phyloP scores from a whole-genome alignment of 495 filamentous ascomycete genomes.

The Xeromyces bisporus region DNA sequence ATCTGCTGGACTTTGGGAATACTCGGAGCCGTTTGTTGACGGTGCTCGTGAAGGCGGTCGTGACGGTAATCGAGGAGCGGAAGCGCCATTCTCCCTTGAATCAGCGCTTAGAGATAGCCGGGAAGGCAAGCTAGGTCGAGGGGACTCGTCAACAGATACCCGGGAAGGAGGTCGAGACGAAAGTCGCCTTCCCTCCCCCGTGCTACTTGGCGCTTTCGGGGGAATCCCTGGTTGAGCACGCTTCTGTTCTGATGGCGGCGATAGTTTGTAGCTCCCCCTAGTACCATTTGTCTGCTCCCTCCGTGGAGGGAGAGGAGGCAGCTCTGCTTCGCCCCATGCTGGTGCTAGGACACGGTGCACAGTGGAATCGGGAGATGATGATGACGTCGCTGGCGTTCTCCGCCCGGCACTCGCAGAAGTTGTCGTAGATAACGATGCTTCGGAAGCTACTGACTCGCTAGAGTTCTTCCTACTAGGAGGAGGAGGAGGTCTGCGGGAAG shows the following conservation, averaged over 20 bases:
- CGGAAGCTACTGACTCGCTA: slow-evolving; percentile 20
- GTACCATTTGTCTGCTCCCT: slow-evolving; percentile 14
- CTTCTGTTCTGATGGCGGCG: too few relatives aligned
- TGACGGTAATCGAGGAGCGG: slow-evolving; percentile 8
- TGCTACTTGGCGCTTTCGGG: too few relatives aligned
- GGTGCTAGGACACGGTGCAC: slow-evolving; percentile 21
- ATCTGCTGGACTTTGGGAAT: slow-evolving; percentile 3
- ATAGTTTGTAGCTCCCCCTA: too few relatives aligned
- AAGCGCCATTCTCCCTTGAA: neutral
- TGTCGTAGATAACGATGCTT: slow-evolving; percentile 19
- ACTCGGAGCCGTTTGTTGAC: slow-evolving; percentile 9
- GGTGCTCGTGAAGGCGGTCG: slow-evolving; percentile 18
- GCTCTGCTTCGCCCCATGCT: slow-evolving; percentile 25
- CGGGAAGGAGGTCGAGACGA: too few relatives aligned
- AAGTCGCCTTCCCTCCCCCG: too few relatives aligned
- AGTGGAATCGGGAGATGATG: slow-evolving; percentile 18
- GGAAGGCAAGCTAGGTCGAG: slow-evolving; percentile 5
- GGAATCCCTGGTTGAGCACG: too few relatives aligned
- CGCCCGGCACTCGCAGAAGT: slow-evolving; percentile 15
- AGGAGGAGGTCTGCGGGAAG: slow-evolving; percentile 23
- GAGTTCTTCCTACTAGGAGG: slow-evolving; percentile 13
- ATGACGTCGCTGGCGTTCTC: slow-evolving; percentile 13
- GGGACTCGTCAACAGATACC: slow-evolving; percentile 1
- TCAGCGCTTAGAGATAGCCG: slow-evolving; percentile 7
- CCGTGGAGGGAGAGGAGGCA: slow-evolving; percentile 30